Base-by-base conservation (phyloP, 2,329 filamentous ascomycete genomes). In the Esteya vermicola region DNA sequence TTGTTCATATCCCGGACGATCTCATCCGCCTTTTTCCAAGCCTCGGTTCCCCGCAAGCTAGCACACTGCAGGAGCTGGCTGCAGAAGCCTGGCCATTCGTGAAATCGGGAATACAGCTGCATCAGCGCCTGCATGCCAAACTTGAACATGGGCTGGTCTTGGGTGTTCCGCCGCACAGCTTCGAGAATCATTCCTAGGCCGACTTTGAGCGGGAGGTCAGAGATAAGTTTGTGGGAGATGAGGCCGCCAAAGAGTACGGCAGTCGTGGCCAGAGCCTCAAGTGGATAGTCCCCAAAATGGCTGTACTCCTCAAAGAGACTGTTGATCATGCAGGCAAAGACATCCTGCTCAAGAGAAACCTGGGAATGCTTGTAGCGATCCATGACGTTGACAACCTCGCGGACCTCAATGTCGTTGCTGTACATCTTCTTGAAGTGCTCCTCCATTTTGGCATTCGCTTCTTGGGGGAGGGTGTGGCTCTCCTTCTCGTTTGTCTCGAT, bases 371-470 rank as follows among this genome's bases (percentile, higher is more conserved):
- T 96, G 63, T 94, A 93, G 41, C 75, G 72, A 47, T 85, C 79
- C 52, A 98, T 73, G 30, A 85, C 75, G 45, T 83, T 78, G 38
- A 98, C 81, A 47, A 98, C 83, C 40, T 85, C 77, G 41, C 85
- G 76, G 16, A 95, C 83, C 46, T 89, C 81, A 18, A 88, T 77
- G 49, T 95, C 85, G 48, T 85, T 81, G 48, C 85, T 83, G 56
- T 98, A 98, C 88, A 98, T 96, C 53, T 84, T 84, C 60, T 94
- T 95, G 58, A 95, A 98, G 47, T 94, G 80, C 49, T 95, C 85
- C 54, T 96, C 88, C 91, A 98, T 98, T 56, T 85, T 84, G 47
- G 73, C 76, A 49, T 93, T 88, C 40, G 89, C 85, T 19, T 78
- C 76, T 18, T 73, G 68, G 0, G 88, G 81, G 2, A 98, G 70